Conservation (phyloP, 192 early-diverging fungal species). For the Dissophora ornata region DNA sequence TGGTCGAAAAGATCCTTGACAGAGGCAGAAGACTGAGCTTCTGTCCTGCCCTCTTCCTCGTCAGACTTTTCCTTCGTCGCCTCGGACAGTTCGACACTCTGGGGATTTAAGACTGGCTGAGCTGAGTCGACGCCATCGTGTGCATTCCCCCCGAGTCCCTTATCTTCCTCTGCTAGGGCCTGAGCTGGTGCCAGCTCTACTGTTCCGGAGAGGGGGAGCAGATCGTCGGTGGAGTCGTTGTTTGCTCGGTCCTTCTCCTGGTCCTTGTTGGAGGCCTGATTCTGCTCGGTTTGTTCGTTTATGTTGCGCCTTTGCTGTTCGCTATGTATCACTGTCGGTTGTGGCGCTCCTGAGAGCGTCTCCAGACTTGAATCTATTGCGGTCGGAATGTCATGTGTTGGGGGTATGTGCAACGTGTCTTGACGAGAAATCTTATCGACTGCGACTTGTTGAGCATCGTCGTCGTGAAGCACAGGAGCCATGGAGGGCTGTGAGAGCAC, state of each 20-base stretch:
- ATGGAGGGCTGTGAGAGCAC: constrained; percentile 3
- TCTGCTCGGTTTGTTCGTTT: neutral
- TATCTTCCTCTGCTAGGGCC: neutral
- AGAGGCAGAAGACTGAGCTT: neutral
- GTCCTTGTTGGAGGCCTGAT: neutral
- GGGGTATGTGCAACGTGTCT: neutral
- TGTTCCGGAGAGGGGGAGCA: neutral
- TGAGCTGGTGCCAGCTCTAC: neutral
- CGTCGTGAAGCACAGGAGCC: neutral
- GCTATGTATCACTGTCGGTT: neutral
- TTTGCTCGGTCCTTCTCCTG: neutral
- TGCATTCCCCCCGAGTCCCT: too few relatives aligned
- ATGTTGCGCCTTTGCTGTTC: neutral
- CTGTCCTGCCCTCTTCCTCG: neutral
- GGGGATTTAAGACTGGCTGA: too few relatives aligned
- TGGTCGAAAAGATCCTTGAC: neutral
- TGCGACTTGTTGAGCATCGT: neutral
- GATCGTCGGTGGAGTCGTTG: neutral
- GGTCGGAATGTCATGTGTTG: constrained; percentile 29
- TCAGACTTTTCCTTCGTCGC: too few relatives aligned
- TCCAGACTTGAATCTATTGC: constrained; percentile 28
- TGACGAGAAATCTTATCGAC: neutral
- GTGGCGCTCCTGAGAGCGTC: constrained; percentile 8
- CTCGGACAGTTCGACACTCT: too few relatives aligned
- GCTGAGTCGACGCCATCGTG: too few relatives aligned